phyloP scores from a whole-genome alignment of 805 yeast species.

The fission yeast (Schizosaccharomyces pombe) region DNA sequence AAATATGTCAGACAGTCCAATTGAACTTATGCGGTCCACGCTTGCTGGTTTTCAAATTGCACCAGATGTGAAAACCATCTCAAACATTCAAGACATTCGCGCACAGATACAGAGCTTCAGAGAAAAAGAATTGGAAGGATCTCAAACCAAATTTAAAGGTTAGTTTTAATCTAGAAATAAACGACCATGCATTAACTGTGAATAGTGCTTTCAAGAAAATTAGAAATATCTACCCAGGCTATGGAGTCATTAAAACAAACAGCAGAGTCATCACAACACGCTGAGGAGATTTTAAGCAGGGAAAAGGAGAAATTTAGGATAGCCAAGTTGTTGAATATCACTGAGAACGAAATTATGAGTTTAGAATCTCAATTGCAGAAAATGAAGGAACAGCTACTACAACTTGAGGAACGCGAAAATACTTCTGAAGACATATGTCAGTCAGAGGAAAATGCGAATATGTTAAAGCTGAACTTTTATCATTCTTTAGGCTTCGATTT shows the following conservation, averaged over 20 bases:
- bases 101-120: neutral
- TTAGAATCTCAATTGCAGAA: conserved; percentile 9
- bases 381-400: conserved; percentile 8
- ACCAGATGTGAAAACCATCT: neutral
- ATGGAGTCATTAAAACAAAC: conserved; percentile 4
- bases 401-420: conserved; percentile 7
- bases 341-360: conserved; percentile 9
- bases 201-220: neutral
- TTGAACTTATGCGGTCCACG: neutral
- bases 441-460: neutral
- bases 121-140: neutral
- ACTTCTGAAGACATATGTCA: neutral
- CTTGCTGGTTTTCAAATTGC: neutral
- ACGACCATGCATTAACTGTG: neutral
- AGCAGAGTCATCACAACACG: conserved; percentile 6
- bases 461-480: conserved; percentile 8
- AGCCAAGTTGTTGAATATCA: conserved; percentile 11
- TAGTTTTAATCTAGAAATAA: neutral
- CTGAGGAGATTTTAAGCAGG: conserved; percentile 7
- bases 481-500: conserved; percentile 9
- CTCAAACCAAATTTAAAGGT: neutral
- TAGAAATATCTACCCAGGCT: neutral
- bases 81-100: neutral
- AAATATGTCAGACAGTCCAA: conserved; percentile 1
- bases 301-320: conserved; percentile 10